Evolutionary conservation across 129 eudicot species (phyloP).

Genomic region (Sambucus nigra): DNA sequence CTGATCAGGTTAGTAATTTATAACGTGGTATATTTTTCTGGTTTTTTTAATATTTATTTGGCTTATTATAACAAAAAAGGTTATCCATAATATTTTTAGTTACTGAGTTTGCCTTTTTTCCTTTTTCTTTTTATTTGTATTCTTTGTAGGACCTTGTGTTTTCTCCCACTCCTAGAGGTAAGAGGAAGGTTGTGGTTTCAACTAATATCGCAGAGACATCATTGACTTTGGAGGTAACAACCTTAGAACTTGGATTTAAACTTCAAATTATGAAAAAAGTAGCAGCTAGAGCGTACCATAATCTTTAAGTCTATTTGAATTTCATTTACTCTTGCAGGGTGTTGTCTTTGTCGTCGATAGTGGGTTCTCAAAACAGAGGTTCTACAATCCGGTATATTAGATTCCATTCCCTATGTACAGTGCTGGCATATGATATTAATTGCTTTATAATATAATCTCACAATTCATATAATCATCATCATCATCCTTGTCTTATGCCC

Average conservation of each 20-base stretch:
- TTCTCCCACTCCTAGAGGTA: constrained; percentile 91
- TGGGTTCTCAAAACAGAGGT: constrained; percentile 92
- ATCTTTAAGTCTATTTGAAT: neutral
- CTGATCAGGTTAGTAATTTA: constrained; percentile 61
- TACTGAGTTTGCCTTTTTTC: neutral
- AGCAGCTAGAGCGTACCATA: neutral
- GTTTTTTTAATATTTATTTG: no score
- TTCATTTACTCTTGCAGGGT: constrained; percentile 47
- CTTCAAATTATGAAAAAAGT: neutral
- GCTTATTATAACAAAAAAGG: neutral
- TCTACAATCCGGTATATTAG: constrained; percentile 78
- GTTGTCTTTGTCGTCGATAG: constrained; percentile 91
- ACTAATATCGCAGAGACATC: constrained; percentile 99
- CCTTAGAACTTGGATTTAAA: constrained; percentile 7
- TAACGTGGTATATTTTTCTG: no score
- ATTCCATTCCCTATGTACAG: neutral
- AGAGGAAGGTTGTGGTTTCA: constrained; percentile 90
- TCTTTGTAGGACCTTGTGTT: constrained; percentile 76
- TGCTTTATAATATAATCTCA: no score
- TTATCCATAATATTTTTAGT: neutral
- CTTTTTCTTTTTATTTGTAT: neutral
- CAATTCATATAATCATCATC: no score
- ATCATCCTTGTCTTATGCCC: no score
- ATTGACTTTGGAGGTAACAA: constrained; percentile 76
- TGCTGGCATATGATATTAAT: neutral